phyloP scores from a whole-genome alignment of 2,329 filamentous ascomycete genomes.

The Calonectria hawksworthii region DNA sequence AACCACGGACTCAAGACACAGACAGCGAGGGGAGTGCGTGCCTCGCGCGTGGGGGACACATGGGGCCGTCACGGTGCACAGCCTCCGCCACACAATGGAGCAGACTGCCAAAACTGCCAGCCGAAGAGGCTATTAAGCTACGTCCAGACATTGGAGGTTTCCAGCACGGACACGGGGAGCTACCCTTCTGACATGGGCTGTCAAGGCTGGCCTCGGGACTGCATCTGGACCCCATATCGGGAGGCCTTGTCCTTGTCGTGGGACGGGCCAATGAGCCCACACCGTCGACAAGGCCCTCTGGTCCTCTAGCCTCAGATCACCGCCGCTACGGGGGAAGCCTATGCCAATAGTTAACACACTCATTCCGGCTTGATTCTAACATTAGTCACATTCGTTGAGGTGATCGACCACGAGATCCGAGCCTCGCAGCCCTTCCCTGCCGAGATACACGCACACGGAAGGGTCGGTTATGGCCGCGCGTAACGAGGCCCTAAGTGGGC shows the following conservation, averaged over 20 bases:
- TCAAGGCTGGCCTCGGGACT: not conserved
- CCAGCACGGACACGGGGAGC: conserved; percentile 18
- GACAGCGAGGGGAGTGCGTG: not conserved
- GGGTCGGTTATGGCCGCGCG: not conserved
- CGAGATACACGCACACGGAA: not conserved
- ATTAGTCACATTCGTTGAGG: conserved; percentile 20
- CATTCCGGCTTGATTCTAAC: conserved; percentile 19
- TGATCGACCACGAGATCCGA: not conserved
- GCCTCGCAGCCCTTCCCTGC: not conserved
- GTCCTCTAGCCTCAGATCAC: conserved; percentile 11
- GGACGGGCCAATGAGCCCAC: conserved; percentile 2
- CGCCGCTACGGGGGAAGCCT: conserved; percentile 2
- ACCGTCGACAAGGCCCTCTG: not conserved
- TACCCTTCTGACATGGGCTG: conserved; percentile 4
- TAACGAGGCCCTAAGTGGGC: not conserved
- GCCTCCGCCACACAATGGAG: conserved; percentile 6
- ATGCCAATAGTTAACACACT: conserved; percentile 1
- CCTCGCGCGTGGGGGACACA: not conserved
- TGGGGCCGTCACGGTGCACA: conserved; percentile 12
- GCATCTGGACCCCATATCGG: conserved; percentile 10
- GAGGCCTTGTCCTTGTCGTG: not conserved
- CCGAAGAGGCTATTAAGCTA: conserved; percentile 10
- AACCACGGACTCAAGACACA: not conserved
- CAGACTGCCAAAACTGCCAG: not conserved
- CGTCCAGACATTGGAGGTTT: conserved; percentile 9